These are phyloP conservation scores for Arabidopsis arenosa DNA, from an alignment of 345 rosid species.

Conservation along the genomic window DNA sequence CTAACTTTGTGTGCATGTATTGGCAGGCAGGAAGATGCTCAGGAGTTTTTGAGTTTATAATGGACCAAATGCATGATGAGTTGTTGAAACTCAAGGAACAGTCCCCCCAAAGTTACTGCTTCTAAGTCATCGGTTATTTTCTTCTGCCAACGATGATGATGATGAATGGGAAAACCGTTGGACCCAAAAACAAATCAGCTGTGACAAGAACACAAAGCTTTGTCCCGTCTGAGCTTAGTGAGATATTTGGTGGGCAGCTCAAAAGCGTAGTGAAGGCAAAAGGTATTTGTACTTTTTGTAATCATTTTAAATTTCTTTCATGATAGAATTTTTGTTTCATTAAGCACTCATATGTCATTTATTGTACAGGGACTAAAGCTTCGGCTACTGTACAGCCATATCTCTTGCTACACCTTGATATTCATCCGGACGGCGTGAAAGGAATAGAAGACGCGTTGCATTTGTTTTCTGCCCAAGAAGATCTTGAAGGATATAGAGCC, in stretches of 20 bases:
- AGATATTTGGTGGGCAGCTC: conserved; percentile 88
- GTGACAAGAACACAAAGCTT: conserved; percentile 90
- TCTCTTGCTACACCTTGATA: conserved; percentile 89
- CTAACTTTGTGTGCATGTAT: conserved; percentile 20
- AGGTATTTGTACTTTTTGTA: conserved; percentile 49
- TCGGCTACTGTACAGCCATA: conserved; percentile 92
- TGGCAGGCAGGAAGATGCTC: conserved; percentile 99
- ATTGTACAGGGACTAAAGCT: conserved; percentile 67
- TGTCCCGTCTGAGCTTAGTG: conserved; percentile 71
- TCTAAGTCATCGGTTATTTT: conserved; percentile 56
- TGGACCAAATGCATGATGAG: conserved; percentile 94
- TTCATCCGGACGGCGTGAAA: conserved; percentile 69
- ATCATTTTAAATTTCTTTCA: not conserved
- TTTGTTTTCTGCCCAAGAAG: conserved; percentile 76
- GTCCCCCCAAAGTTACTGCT: conserved; percentile 42
- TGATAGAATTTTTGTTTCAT: conserved; percentile 3
- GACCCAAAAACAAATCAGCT: conserved; percentile 89
- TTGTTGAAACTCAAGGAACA: conserved; percentile 72
- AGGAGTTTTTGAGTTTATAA: conserved; percentile 85
- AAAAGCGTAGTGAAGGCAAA: conserved; percentile 80
- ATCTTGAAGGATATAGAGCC: conserved; percentile 88
- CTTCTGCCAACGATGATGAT: conserved; percentile 68
- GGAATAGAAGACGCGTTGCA: conserved; percentile 86
- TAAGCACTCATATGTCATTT: conserved; percentile 21
- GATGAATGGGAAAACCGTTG: conserved; percentile 99